Conservation (phyloP, 495 filamentous ascomycete species). For the Penicillium canariense region DNA sequence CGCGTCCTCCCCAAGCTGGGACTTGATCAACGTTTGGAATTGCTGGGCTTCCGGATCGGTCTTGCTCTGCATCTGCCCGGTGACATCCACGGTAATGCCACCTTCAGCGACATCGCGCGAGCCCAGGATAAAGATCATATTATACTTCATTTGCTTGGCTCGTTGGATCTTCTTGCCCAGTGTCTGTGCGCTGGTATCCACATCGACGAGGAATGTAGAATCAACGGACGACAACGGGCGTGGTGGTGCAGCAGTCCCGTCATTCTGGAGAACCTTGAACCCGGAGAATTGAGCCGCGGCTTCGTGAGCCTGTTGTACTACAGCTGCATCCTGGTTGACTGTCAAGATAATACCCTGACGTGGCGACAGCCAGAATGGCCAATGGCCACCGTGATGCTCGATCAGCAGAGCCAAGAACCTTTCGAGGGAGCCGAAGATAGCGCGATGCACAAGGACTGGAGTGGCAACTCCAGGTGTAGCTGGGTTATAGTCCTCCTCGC, state of each 20-base stretch:
- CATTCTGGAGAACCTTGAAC: conserved; percentile 30
- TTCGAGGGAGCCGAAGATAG: conserved; percentile 83
- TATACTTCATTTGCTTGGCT: conserved; percentile 72
- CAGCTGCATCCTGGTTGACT: conserved; percentile 60
- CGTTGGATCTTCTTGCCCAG: conserved; percentile 67
- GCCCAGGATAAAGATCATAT: conserved; percentile 72
- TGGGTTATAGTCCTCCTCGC: conserved; percentile 65
- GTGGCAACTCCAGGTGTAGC: conserved; percentile 63
- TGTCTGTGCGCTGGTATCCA: conserved; percentile 62
- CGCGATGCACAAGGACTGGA: conserved; percentile 86
- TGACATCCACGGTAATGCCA: conserved; percentile 46
- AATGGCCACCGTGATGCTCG: conserved; percentile 76
- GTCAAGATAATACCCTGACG: conserved; percentile 77
- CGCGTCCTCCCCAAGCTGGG: conserved; percentile 30
- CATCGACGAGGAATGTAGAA: conserved; percentile 64
- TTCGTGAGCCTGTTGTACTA: conserved; percentile 56
- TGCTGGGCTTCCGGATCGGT: conserved; percentile 28
- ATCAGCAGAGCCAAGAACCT: conserved; percentile 84
- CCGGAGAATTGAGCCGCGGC: conserved; percentile 38
- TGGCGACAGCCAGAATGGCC: conserved; percentile 92
- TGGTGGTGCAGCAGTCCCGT: conserved; percentile 16
- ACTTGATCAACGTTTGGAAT: conserved; percentile 31
- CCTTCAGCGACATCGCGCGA: conserved; percentile 48
- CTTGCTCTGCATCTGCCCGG: conserved; percentile 45
- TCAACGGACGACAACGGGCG: conserved; percentile 38